Conservation (phyloP, 2,329 filamentous ascomycete genomes). For the Rosellinia necatrix region DNA sequence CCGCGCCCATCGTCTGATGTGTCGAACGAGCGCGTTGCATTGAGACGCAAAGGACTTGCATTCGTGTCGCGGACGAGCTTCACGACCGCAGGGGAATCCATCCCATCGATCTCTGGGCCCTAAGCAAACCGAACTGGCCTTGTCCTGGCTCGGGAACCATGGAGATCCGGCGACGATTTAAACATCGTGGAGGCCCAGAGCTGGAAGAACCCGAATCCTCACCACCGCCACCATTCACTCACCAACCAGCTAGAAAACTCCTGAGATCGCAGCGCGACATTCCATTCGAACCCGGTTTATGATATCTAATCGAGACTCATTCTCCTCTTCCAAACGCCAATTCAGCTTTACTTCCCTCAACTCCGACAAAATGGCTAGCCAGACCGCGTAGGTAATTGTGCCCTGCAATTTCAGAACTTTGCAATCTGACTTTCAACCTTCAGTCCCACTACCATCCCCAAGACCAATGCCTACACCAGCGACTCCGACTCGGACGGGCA, state of each 20-base stretch:
- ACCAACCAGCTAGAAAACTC: conserved; percentile 31
- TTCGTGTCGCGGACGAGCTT: conserved; percentile 31
- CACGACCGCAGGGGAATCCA: conserved; percentile 3
- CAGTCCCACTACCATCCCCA: conserved; percentile 35
- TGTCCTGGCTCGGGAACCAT: conserved; percentile 1
- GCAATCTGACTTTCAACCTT: conserved; percentile 22
- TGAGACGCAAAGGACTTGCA: conserved; percentile 19
- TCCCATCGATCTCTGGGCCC: neutral
- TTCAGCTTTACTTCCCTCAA: conserved; percentile 15
- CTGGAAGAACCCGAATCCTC: conserved; percentile 3
- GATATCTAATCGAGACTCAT: conserved; percentile 7
- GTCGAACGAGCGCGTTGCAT: conserved; percentile 36
- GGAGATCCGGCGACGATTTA: conserved; percentile 18
- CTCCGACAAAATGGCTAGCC: conserved; percentile 35
- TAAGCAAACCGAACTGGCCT: neutral
- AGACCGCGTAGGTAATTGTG: conserved; percentile 33
- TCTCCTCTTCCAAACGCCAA: conserved; percentile 19
- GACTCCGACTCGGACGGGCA: conserved; percentile 46
- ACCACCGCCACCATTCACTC: conserved; percentile 2
- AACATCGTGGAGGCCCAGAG: conserved; percentile 25
- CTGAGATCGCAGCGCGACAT: conserved; percentile 20
- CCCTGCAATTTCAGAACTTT: neutral
- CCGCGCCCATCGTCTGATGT: conserved; percentile 35
- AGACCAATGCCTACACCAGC: conserved; percentile 40
- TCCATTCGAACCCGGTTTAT: neutral